These are phyloP conservation scores for Croton laevigatus DNA, from an alignment of 441 rosid species.

Conservation along the genomic window DNA sequence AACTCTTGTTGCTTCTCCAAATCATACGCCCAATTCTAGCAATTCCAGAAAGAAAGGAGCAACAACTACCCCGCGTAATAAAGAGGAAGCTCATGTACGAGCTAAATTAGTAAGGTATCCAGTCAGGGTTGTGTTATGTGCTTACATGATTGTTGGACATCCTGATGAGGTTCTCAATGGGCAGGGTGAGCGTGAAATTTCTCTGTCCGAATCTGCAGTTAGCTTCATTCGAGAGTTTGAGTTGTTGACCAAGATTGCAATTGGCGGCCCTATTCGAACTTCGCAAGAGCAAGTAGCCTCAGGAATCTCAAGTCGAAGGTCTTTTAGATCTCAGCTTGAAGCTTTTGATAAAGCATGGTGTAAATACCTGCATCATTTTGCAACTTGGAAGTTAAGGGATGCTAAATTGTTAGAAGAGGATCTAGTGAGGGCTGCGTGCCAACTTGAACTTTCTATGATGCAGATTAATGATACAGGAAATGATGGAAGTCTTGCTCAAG, in stretches of 20 bases:
- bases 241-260: constrained; percentile 52
- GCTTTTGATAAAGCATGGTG: constrained; percentile 75
- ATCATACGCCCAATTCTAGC: constrained; percentile 40
- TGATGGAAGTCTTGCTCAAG: constrained; percentile 50
- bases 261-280: constrained; percentile 50
- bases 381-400: constrained; percentile 79
- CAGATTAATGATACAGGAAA: constrained; percentile 54
- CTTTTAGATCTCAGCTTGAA: constrained; percentile 62
- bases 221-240: constrained; percentile 58
- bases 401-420: constrained; percentile 73
- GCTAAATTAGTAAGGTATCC: constrained; percentile 54
- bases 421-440: constrained; percentile 83
- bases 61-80: constrained; percentile 18
- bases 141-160: constrained; percentile 80
- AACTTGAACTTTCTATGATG: constrained; percentile 86
- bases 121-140: constrained; percentile 69
- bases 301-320: constrained; percentile 35
- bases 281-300: constrained; percentile 36
- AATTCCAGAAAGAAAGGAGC: constrained; percentile 28
- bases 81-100: neutral
- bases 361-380: constrained; percentile 60
- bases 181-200: constrained; percentile 59
- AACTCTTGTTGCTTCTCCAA: constrained; percentile 51
- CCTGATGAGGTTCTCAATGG: constrained; percentile 74
- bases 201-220: constrained; percentile 53